A percentile compares a stretch with the other conserved stretches of the same genome.
Conservation (phyloP, 2,329 filamentous ascomycete species). For the Plectosphaerella sp. region DNA sequence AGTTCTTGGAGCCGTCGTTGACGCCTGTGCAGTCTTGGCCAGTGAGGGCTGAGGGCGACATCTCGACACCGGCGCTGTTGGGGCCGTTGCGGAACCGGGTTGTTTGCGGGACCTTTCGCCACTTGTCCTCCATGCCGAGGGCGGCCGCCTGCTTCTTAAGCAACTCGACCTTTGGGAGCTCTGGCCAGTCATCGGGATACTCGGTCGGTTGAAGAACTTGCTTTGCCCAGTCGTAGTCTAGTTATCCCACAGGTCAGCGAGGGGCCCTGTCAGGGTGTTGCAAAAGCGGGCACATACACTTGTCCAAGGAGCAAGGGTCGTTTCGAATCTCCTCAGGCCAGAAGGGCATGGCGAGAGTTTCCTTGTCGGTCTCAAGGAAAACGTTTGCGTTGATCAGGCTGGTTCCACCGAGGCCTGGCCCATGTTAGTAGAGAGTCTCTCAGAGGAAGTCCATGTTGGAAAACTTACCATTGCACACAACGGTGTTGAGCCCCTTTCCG, state of each 20-base stretch:
- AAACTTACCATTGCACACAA: constrained; percentile 51
- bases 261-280: no score
- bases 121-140: constrained; percentile 47
- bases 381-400: constrained; percentile 66
- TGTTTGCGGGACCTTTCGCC: constrained; percentile 54
- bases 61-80: constrained; percentile 61
- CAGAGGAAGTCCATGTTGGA: background rate
- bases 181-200: constrained; percentile 55
- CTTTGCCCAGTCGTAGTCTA: constrained; percentile 54
- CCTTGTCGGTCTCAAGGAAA: constrained; percentile 55
- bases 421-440: constrained; percentile 1
- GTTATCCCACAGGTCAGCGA: background rate
- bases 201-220: constrained; percentile 52
- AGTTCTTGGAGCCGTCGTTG: constrained; percentile 66
- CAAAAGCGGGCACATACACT: constrained; percentile 36
- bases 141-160: constrained; percentile 52
- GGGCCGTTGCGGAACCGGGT: constrained; percentile 57
- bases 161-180: constrained; percentile 52
- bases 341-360: constrained; percentile 44
- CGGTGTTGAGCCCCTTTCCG: constrained; percentile 59
- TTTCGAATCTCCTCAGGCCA: constrained; percentile 57
- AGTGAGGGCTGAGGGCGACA: constrained; percentile 54
- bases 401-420: constrained; percentile 57
- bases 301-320: constrained; percentile 32
- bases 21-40: constrained; percentile 61